Evolutionary conservation across 768 basidiomycete species (phyloP).

Genomic region (Tricholoma terreum): DNA sequence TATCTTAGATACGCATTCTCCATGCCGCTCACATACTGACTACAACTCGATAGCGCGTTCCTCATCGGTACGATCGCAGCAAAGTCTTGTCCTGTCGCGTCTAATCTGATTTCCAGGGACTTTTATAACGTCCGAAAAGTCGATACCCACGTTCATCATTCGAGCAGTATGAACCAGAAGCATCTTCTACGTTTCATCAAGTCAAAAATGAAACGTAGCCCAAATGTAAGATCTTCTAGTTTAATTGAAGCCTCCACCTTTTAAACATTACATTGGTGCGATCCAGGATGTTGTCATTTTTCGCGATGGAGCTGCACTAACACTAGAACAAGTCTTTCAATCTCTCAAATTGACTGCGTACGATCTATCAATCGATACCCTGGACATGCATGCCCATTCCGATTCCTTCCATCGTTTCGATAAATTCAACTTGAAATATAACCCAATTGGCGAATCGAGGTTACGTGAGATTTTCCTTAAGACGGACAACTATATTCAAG

Average conservation of each 20-base stretch:
- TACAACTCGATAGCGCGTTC: conserved; percentile 51
- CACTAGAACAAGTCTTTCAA: conserved; percentile 92
- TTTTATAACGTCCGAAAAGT: conserved; percentile 99
- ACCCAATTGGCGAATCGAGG: conserved; percentile 93
- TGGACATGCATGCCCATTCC: conserved; percentile 99
- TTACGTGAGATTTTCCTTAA: conserved; percentile 97
- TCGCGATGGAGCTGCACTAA: conserved; percentile 87
- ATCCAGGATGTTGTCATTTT: conserved; percentile 90
- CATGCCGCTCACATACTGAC: background rate
- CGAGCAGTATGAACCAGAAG: conserved; percentile 99
- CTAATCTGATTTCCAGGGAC: conserved; percentile 53
- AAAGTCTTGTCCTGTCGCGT: background rate
- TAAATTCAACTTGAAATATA: conserved; percentile 97
- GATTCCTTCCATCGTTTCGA: conserved; percentile 99
- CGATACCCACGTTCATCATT: conserved; percentile 98
- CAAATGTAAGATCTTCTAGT: conserved; percentile 51
- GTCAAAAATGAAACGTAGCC: conserved; percentile 90
- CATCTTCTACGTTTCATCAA: conserved; percentile 98
- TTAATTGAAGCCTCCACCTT: background rate
- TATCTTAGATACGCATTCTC: background rate
- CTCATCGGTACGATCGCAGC: conserved; percentile 63
- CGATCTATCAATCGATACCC: conserved; percentile 96
- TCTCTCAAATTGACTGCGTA: conserved; percentile 94
- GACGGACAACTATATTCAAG: conserved; percentile 93
- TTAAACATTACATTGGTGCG: background rate